Evolutionary conservation across 73 alveolate species (phyloP).

Genomic region (Uronychia setigera): DNA sequence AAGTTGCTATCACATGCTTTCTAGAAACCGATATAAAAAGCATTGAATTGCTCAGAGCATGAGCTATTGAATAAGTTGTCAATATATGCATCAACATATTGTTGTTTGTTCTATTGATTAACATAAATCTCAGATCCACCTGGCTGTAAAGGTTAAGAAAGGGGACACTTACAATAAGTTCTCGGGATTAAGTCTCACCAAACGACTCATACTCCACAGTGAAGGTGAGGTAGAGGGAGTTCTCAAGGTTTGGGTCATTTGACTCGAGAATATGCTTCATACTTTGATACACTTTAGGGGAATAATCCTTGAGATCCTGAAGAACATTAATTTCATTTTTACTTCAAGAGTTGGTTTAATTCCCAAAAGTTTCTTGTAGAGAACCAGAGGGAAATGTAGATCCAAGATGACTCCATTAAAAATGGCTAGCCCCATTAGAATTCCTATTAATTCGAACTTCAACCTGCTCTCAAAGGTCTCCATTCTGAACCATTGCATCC

Average conservation of each 20-base stretch:
- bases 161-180: constrained; percentile 38
- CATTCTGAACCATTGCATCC: constrained; percentile 72
- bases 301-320: constrained; percentile 45
- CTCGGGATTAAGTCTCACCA: constrained; percentile 58
- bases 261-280: constrained; percentile 44
- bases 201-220: constrained; percentile 57
- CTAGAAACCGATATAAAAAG: constrained; percentile 69
- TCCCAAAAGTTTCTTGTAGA: constrained; percentile 56
- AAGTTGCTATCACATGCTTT: constrained; percentile 57
- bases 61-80: constrained; percentile 70
- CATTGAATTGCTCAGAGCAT: constrained; percentile 44
- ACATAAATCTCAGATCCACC: constrained; percentile 74
- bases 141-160: constrained; percentile 12
- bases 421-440: constrained; percentile 79
- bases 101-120: constrained; percentile 66
- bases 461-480: constrained; percentile 67
- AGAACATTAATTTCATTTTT: neutral
- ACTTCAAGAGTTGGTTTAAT: constrained; percentile 30
- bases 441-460: constrained; percentile 84
- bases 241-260: constrained; percentile 36
- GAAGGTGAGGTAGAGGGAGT: constrained; percentile 51
- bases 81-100: constrained; percentile 67
- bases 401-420: constrained; percentile 76
- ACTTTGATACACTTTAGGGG: constrained; percentile 33
- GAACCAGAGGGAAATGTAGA: constrained; percentile 75